Evolutionary conservation across 2,329 filamentous ascomycete genomes (phyloP).

Genomic region (Madurella fahalii): DNA sequence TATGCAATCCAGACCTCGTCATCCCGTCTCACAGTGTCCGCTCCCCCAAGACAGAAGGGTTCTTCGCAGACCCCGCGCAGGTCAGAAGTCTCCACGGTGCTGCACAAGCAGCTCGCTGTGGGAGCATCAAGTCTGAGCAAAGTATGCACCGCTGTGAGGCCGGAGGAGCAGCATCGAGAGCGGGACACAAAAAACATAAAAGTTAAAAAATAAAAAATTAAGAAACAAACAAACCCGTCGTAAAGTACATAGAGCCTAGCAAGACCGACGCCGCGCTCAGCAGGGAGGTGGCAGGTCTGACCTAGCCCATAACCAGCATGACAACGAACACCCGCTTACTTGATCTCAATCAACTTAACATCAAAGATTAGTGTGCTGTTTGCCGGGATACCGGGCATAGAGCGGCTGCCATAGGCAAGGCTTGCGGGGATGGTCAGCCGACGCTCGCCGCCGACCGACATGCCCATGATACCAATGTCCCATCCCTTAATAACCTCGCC

Average conservation of each 20-base stretch:
- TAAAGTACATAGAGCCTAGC: constrained; percentile 15
- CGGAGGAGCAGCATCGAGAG: background rate
- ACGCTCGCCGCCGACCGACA: constrained; percentile 90
- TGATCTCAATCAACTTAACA: constrained; percentile 78
- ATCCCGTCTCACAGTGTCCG: constrained; percentile 41
- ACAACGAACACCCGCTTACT: constrained; percentile 48
- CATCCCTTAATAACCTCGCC: constrained; percentile 98
- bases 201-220: too few species aligned
- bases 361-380: constrained; percentile 94
- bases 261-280: constrained; percentile 19
- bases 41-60: constrained; percentile 31
- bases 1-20: constrained; percentile 51
- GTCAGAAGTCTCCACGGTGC: constrained; percentile 44
- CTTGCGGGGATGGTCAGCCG: constrained; percentile 83
- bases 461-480: constrained; percentile 91
- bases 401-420: constrained; percentile 84
- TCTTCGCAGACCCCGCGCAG: constrained; percentile 41
- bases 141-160: background rate
- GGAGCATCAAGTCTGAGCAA: constrained; percentile 6
- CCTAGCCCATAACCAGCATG: background rate
- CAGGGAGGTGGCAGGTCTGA: constrained; percentile 6
- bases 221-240: constrained; percentile 3
- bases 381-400: constrained; percentile 76
- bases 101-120: constrained; percentile 5
- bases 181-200: too few species aligned